Evolutionary conservation across 257 asterid species (phyloP), one percentile per base, ranked within the genome.

Genomic region (Nicotiana sylvestris): DNA sequence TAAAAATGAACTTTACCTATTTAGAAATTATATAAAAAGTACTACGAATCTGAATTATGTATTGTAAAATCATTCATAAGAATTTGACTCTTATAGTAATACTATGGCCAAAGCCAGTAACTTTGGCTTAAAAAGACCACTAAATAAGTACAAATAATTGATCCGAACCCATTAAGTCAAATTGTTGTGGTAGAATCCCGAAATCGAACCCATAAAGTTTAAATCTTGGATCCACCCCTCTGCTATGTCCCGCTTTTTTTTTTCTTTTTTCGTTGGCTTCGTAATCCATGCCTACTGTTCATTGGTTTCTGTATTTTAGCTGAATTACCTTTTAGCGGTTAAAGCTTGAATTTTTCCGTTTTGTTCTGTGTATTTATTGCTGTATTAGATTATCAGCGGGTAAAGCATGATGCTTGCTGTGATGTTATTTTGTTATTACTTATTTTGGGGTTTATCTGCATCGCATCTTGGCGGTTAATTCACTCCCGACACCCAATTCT

Each of bases 351-450:
- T 51, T 27, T 27, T 74, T 51, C 64, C 39, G 4, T 49, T 74
- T 55, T 55, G 15, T 72, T n/a, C 37, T 12, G 12, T 46, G 61
- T 46, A 72, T 76, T 49, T 49, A 76, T 51, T 51, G 64, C 6
- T 49, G 8, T 51, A 76, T 15, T 76, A 27, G 27, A 16, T 76
- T 76, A 49, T 27, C 64, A 51, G 80, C 17, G 64, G 78, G 43
- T 76, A 76, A 39, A 76, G 43, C 60, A 76, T 51, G 64, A 76
- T 51, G 64, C 27, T 49, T 27, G 80, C 39, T 13, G 8, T 74
- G 80, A 27, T 49, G 80, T 76, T 27, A 49, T 74, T 74, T 33
- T 49, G 80, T 27, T 74, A 74, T 49, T 49, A 11, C 62, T 74
- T 74, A 49, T 21, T 25, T 51, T 51, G 46, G 64, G 12, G 46